Percentiles rank a stretch among this genome's conserved stretches.
phyloP scores from a whole-genome alignment of 1,139 yeast genomes.

The Yamadazyma songkhlaensis region DNA sequence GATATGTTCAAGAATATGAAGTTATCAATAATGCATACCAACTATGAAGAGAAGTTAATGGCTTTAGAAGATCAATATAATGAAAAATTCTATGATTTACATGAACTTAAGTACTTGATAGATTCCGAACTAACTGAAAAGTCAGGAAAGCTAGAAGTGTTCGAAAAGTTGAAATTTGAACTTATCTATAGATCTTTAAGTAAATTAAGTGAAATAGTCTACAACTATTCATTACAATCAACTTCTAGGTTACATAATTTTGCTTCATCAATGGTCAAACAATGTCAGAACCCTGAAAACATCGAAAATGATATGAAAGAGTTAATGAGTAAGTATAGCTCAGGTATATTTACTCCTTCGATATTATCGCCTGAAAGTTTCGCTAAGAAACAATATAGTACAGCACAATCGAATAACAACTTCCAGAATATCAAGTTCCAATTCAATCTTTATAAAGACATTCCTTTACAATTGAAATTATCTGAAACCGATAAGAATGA shows the following conservation, averaged over 20 bases:
- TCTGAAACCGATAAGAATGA: slow-evolving; percentile 15
- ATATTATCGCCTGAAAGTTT: slow-evolving; percentile 26
- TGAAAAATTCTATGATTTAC: slow-evolving; percentile 31
- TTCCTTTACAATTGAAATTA: slow-evolving; percentile 36
- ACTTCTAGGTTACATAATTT: slow-evolving; percentile 27
- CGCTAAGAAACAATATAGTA: slow-evolving; percentile 20
- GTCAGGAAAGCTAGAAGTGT: slow-evolving; percentile 28
- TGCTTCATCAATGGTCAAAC: slow-evolving; percentile 23
- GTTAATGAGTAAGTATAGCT: slow-evolving; percentile 25
- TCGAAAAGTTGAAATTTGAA: slow-evolving; percentile 37
- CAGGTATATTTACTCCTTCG: slow-evolving; percentile 44
- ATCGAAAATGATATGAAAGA: slow-evolving; percentile 27
- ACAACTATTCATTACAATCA: slow-evolving; percentile 26
- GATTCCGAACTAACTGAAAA: slow-evolving; percentile 26
- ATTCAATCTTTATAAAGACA: slow-evolving; percentile 42
- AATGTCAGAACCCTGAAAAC: slow-evolving; percentile 26
- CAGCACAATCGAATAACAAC: slow-evolving; percentile 29
- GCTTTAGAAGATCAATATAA: slow-evolving; percentile 32
- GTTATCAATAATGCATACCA: slow-evolving; percentile 31
- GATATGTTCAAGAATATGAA: slow-evolving; percentile 29
- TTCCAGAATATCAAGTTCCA: slow-evolving; percentile 39
- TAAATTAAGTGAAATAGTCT: slow-evolving; percentile 34
- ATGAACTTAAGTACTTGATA: slow-evolving; percentile 28
- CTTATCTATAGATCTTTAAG: slow-evolving; percentile 34
- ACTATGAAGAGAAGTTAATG: slow-evolving; percentile 26